Percentiles rank a stretch among this genome's conserved stretches.
These are phyloP conservation scores for Pichia eremophila DNA, from an alignment of 805 yeast species.

Conservation along the genomic window DNA sequence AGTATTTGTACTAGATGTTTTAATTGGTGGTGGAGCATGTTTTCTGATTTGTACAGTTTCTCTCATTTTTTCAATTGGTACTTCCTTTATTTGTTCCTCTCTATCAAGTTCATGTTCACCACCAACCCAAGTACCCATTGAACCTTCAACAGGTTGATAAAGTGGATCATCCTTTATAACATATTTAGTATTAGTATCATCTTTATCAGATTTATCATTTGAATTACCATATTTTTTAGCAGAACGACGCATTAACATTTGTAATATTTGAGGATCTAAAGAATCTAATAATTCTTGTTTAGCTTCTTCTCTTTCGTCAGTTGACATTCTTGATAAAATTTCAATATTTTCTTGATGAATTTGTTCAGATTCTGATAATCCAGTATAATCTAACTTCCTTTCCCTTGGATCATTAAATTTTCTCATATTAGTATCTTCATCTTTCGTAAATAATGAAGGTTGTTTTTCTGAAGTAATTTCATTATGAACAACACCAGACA, in stretches of 20 bases:
- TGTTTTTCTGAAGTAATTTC: neutral
- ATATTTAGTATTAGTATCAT: neutral
- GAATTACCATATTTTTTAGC: constrained; percentile 32
- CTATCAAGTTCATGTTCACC: constrained; percentile 28
- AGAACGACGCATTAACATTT: constrained; percentile 47
- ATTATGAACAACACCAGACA: constrained; percentile 15
- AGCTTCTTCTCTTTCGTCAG: constrained; percentile 55
- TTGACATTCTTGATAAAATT: constrained; percentile 50
- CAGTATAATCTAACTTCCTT: constrained; percentile 13
- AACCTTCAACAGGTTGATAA: constrained; percentile 19
- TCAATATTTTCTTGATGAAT: constrained; percentile 72
- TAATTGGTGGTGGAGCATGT: no score
- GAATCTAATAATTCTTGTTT: constrained; percentile 55
- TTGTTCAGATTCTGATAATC: constrained; percentile 54
- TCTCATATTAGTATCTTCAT: constrained; percentile 6
- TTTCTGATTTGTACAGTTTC: neutral
- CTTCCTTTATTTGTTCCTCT: constrained; percentile 11
- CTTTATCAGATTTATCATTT: constrained; percentile 14
- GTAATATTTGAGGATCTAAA: constrained; percentile 60
- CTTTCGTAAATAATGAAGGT: constrained; percentile 4
- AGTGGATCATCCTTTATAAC: constrained; percentile 19
- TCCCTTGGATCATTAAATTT: constrained; percentile 11
- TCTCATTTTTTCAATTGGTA: neutral
- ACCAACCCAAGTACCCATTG: constrained; percentile 30
- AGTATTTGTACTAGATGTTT: neutral